phyloP scores from a whole-genome alignment of 305 asterid genomes.

The Fraxinus albicans region DNA sequence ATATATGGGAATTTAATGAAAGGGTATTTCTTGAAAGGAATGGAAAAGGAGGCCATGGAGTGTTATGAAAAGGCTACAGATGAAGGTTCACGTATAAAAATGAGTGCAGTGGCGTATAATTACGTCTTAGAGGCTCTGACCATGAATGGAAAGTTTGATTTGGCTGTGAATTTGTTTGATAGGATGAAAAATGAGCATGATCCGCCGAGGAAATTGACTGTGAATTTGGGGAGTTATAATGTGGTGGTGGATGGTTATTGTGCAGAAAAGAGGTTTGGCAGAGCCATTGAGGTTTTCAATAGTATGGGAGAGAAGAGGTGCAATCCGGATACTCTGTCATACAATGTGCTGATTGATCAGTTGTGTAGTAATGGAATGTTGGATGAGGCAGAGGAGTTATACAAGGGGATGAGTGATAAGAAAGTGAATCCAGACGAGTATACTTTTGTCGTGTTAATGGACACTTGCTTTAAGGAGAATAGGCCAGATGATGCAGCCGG shows the following conservation, averaged over 20 bases:
- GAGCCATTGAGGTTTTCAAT: slow-evolving; percentile 67
- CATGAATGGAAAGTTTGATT: slow-evolving; percentile 79
- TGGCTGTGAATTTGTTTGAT: slow-evolving; percentile 69
- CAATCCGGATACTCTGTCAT: slow-evolving; percentile 74
- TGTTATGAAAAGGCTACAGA: slow-evolving; percentile 56
- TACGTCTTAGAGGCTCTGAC: slow-evolving; percentile 73
- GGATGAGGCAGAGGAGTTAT: slow-evolving; percentile 75
- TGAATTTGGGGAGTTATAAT: slow-evolving; percentile 85
- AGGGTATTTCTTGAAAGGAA: slow-evolving; percentile 80
- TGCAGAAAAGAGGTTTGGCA: slow-evolving; percentile 52
- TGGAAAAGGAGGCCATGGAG: slow-evolving; percentile 86
- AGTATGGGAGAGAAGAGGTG: slow-evolving; percentile 80
- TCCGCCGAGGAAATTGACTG: slow-evolving; percentile 70
- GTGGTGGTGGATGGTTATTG: slow-evolving; percentile 80
- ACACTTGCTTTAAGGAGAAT: slow-evolving; percentile 71
- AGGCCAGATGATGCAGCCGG: slow-evolving; percentile 77
- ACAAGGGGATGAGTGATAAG: slow-evolving; percentile 66
- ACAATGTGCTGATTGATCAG: slow-evolving; percentile 74
- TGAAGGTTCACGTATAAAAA: slow-evolving; percentile 52
- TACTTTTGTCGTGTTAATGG: slow-evolving; percentile 75
- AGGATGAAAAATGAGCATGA: slow-evolving; percentile 76
- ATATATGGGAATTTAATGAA: slow-evolving; percentile 80
- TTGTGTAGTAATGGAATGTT: slow-evolving; percentile 66
- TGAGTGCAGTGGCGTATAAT: slow-evolving; percentile 71
- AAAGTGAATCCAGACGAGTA: slow-evolving; percentile 79